Evolutionary conservation across 345 rosid genomes (phyloP).

Genomic region (Salix viminalis): DNA sequence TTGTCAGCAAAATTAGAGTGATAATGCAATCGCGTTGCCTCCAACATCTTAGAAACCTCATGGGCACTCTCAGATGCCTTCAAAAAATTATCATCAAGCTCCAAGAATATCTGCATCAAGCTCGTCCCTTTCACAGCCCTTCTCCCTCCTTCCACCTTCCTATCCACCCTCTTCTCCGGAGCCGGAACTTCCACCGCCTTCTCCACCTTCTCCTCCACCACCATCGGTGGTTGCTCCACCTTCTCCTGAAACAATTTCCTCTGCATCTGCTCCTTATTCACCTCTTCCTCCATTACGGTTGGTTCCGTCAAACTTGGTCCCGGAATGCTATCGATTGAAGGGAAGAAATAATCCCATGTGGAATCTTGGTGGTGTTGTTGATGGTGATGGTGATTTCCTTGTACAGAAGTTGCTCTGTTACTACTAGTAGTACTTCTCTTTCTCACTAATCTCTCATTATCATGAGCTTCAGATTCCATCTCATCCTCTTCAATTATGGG

Average conservation of each 20-base stretch:
- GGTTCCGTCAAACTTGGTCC: constrained; percentile 52
- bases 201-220: constrained; percentile 10
- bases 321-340: constrained; percentile 43
- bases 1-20: constrained; percentile 99
- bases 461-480: constrained; percentile 40
- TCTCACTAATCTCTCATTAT: constrained; percentile 40
- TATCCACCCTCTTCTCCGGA: constrained; percentile 16
- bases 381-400: constrained; percentile 3
- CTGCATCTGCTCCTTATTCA: constrained; percentile 14
- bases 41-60: constrained; percentile 89
- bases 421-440: constrained; percentile 44
- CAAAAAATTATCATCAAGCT: constrained; percentile 85
- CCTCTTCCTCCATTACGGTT: constrained; percentile 37
- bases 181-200: constrained; percentile 22
- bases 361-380: constrained; percentile 25
- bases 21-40: constrained; percentile 90
- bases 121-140: constrained; percentile 18
- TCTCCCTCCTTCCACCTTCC: constrained; percentile 30
- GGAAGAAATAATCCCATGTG: constrained; percentile 43
- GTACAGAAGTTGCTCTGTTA: not conserved
- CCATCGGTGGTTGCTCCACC: constrained; percentile 7
- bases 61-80: constrained; percentile 89
- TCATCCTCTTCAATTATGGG: constrained; percentile 61
- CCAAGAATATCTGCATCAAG: constrained; percentile 50
- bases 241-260: constrained; percentile 10